Evolutionary conservation across 2,329 filamentous ascomycete genomes (phyloP).

Genomic region (Teratosphaeria pseudoeucalypti): DNA sequence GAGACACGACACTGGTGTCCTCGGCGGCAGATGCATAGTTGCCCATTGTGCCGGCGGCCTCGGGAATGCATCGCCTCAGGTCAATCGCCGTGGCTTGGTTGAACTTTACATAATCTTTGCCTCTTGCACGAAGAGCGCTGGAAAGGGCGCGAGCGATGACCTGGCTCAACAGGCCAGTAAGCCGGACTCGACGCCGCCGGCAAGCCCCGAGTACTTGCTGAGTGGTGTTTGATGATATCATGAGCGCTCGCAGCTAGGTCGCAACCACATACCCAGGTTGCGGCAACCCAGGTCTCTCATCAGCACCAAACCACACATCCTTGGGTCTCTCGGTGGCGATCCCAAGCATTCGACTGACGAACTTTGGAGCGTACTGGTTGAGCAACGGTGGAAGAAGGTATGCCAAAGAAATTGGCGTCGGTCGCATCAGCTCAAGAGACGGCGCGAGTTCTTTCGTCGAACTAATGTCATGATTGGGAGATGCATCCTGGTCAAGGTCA

Average conservation of each 20-base stretch:
- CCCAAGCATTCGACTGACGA: slow-evolving; percentile 24
- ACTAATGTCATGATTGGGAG: neutral
- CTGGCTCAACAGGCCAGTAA: slow-evolving; percentile 34
- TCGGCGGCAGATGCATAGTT: slow-evolving; percentile 19
- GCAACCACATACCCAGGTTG: slow-evolving; percentile 2
- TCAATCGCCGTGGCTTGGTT: slow-evolving; percentile 31
- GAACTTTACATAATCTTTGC: slow-evolving; percentile 23
- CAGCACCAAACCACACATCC: slow-evolving; percentile 15
- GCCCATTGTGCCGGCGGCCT: slow-evolving; percentile 28
- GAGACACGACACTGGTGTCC: neutral
- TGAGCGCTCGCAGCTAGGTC: slow-evolving; percentile 25
- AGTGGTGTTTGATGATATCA: slow-evolving; percentile 22
- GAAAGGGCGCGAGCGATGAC: slow-evolving; percentile 31
- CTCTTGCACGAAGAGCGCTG: slow-evolving; percentile 15
- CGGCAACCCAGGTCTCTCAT: slow-evolving; percentile 5
- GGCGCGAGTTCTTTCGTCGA: neutral
- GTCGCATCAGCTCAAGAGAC: neutral
- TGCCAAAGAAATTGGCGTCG: slow-evolving; percentile 32
- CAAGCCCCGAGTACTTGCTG: slow-evolving; percentile 21
- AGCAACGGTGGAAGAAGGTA: slow-evolving; percentile 34
- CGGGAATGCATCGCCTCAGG: slow-evolving; percentile 28
- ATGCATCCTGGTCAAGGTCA: neutral
- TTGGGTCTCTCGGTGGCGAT: slow-evolving; percentile 22
- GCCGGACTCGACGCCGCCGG: slow-evolving; percentile 27
- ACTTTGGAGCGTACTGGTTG: slow-evolving; percentile 28